Evolutionary conservation across 192 early-diverging fungal genomes (phyloP).

Genomic region (Backusella circina): DNA sequence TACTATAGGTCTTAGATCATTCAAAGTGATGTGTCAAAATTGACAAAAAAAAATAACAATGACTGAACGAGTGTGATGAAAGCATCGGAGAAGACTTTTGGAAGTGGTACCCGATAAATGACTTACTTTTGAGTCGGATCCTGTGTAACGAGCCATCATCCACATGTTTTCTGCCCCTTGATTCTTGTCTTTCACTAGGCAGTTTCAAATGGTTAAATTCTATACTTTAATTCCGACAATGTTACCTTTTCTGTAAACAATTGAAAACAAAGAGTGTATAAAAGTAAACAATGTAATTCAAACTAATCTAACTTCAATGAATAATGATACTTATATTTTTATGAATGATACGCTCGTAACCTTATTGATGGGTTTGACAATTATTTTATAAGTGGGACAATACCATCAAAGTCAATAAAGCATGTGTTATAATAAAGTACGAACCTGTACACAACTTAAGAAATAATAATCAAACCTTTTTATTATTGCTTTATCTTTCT

Average conservation of each 20-base stretch:
- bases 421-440: conserved; percentile 8
- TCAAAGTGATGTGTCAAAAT: too few species aligned
- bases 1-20: too few species aligned
- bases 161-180: background rate
- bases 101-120: background rate
- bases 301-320: background rate
- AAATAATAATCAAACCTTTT: background rate
- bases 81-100: background rate
- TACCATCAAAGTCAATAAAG: conserved; percentile 14
- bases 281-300: background rate
- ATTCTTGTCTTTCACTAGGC: background rate
- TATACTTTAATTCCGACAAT: background rate
- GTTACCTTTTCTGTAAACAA: background rate
- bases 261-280: background rate
- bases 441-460: background rate
- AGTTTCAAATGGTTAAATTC: background rate
- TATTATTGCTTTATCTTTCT: background rate
- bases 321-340: background rate
- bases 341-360: background rate
- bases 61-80: background rate
- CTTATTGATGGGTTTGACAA: conserved; percentile 1
- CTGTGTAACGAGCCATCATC: background rate
- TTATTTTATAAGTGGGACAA: background rate
- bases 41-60: background rate
- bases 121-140: background rate